These are phyloP conservation scores for Alectoria sarmentosa DNA, from an alignment of 495 filamentous ascomycete species.

Conservation along the genomic window DNA sequence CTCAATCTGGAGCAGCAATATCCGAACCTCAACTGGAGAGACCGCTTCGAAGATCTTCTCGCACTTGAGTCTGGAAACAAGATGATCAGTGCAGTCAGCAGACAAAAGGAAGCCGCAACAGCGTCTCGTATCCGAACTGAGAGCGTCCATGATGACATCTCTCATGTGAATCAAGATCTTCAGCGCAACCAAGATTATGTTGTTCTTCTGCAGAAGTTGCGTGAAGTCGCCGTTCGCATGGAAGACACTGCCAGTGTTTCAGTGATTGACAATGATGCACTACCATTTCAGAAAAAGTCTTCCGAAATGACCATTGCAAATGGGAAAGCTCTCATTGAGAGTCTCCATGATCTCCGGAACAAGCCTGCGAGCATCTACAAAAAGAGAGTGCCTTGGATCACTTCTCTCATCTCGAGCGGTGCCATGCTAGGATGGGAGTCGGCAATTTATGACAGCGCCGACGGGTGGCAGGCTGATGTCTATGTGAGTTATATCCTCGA, in stretches of 20 bases:
- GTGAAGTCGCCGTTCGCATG: not conserved
- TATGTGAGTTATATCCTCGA: too few species aligned
- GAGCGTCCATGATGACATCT: not conserved
- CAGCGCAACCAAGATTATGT: constrained; percentile 1
- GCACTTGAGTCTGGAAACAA: not conserved
- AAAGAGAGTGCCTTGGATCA: not conserved
- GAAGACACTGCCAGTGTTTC: not conserved
- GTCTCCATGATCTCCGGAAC: not conserved
- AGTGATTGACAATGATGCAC: not conserved
- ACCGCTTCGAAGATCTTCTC: not conserved
- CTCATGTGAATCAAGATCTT: not conserved
- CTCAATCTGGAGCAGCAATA: not conserved
- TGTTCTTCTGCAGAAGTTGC: not conserved
- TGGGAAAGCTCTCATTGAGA: not conserved
- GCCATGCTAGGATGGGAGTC: not conserved
- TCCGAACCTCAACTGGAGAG: constrained; percentile 1
- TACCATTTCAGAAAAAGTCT: not conserved
- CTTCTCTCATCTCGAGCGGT: constrained; percentile 5
- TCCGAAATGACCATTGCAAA: not conserved
- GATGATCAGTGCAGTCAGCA: constrained; percentile 3
- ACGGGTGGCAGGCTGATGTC: not conserved
- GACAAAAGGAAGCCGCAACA: not conserved
- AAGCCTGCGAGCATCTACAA: constrained; percentile 1
- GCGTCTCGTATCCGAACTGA: not conserved
- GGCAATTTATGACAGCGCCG: not conserved